Base-by-base conservation (phyloP, 2,329 filamentous ascomycete genomes). In the Fusarium continuum region DNA sequence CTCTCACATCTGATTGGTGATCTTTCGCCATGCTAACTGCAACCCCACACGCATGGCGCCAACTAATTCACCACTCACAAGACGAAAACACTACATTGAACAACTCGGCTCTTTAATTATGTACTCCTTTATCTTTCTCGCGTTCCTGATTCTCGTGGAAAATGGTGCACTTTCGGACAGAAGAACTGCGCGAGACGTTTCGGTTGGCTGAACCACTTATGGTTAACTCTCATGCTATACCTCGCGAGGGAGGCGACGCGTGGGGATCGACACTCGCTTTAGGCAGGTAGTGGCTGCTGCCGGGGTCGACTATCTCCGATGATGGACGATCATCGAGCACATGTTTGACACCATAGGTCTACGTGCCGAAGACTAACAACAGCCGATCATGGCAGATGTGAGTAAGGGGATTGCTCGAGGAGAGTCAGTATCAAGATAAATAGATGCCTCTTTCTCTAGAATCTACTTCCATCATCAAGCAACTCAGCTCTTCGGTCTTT, bases 171-270 rank as follows among this genome's bases (percentile, higher is more conserved):
- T 25, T n/a, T 19, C 28, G 14, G 20, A 51, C 31, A 25, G n/a
- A 14, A n/a, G 6, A 1, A 16, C 6, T 5, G 23, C 17, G 44
- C 23, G 7, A 10, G 14, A 23, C 40, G 46, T 22, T 52, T 46
- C 57, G 46, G 61, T 65, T 65, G 62, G 62, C 36, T 35, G 44
- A 20, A n/a, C 19, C 31, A 22, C 29, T 26, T 38, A 35, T 39
- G 41, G 41, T 64, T 58, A 47, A 31, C 28, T 46, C 31, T 58
- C 34, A 65, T 65, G 62, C 62, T 65, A 63, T 65, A 63, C 32
- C 61, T 34, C 31, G 26, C 20, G 41, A 36, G 45, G 50, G 41
- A 56, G 26, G 23, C 57, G 31, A 46, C 28, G 35, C 35, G 13
- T 32, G 47, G 8, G n/a, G 62, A 65, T 63, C 62, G 35, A 26